These are phyloP conservation scores for Curvularia sp. DNA, from an alignment of 2,329 filamentous ascomycete species.

Conservation along the genomic window DNA sequence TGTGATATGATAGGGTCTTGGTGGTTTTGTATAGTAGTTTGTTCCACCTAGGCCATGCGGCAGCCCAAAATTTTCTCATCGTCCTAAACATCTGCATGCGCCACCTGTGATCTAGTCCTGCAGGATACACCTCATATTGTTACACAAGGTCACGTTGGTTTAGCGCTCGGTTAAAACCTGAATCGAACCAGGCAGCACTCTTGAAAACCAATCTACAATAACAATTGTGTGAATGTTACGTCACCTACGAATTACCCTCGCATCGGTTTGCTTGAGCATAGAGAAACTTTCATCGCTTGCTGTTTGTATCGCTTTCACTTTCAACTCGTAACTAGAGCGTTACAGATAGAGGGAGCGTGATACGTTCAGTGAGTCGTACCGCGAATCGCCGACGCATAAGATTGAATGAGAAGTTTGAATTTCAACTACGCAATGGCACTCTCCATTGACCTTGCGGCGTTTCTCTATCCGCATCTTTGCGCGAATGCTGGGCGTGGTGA, in stretches of 20 bases:
- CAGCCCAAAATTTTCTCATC: not conserved
- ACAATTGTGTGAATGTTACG: not conserved
- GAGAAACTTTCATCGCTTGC: not conserved
- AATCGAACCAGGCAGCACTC: not conserved
- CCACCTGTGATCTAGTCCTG: no score
- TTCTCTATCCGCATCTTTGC: constrained; percentile 1
- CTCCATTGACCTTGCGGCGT: not conserved
- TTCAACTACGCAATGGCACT: no score
- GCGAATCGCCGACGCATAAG: no score
- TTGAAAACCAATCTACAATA: not conserved
- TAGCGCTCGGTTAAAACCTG: no score
- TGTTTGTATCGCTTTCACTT: no score
- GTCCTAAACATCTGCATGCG: not conserved
- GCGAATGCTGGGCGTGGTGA: not conserved
- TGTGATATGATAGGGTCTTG: not conserved
- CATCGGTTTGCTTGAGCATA: not conserved
- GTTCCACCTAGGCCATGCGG: not conserved
- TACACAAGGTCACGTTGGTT: no score
- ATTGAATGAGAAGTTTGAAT: no score
- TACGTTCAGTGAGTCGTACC: no score
- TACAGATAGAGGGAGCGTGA: no score
- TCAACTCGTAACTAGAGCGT: no score
- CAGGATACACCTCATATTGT: no score
- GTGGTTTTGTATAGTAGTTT: not conserved
- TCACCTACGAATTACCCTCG: not conserved